A percentile compares a stretch with the other conserved stretches of the same genome.
Conservation (phyloP, 208 protist species). For the Trypanosoma cruzi region DNA sequence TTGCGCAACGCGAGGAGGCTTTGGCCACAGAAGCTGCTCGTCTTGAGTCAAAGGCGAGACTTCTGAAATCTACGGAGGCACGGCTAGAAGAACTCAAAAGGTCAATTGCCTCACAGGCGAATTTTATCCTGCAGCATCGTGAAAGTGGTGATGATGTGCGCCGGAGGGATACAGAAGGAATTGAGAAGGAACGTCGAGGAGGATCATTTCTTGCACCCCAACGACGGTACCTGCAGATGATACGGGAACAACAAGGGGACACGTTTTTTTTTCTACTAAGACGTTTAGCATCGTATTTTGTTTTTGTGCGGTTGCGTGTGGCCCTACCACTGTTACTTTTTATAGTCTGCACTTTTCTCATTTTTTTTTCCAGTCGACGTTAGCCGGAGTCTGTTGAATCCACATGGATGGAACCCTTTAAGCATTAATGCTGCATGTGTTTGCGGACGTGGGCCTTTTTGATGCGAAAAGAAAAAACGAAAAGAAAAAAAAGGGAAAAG, state of each 20-base stretch:
- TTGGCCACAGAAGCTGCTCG: slow-evolving; percentile 18
- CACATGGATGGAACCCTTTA: background rate
- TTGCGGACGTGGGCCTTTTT: too few relatives aligned
- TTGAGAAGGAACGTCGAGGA: slow-evolving; percentile 5
- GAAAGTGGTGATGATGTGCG: slow-evolving; percentile 3
- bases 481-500: too few relatives aligned
- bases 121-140: slow-evolving; percentile 42
- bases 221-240: slow-evolving; percentile 20
- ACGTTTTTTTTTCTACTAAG: background rate
- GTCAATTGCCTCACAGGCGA: slow-evolving; percentile 69
- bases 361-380: slow-evolving; percentile 9
- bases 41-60: slow-evolving; percentile 32
- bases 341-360: background rate
- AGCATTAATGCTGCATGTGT: background rate
- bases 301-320: slow-evolving; percentile 14
- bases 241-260: slow-evolving; percentile 12
- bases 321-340: slow-evolving; percentile 11
- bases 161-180: slow-evolving; percentile 4
- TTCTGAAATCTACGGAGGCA: slow-evolving; percentile 48
- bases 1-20: slow-evolving; percentile 33
- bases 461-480: too few relatives aligned
- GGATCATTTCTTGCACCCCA: background rate
- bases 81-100: slow-evolving; percentile 62
- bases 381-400: background rate
- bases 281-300: slow-evolving; percentile 1